Evolutionary conservation across 805 yeast species (phyloP), one percentile per base, ranked within the genome.

Genomic region (Pichia sporocuriosa): DNA sequence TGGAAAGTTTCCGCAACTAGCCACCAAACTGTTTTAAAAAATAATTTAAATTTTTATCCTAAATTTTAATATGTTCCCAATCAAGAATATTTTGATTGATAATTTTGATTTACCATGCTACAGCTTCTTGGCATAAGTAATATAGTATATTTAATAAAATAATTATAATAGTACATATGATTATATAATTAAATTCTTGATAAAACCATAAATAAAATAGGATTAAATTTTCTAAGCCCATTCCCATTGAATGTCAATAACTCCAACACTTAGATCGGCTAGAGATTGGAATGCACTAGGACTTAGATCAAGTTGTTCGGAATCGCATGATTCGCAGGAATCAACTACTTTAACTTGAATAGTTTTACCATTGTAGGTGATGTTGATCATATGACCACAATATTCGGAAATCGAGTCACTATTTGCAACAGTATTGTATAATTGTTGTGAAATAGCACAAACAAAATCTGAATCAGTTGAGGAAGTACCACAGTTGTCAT

Each of bases 1-100:
- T 84, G 96, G 75, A 95, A 87, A 70, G 95, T 96, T 54, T 78
- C 89, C 54, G 95, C 96, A 32, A 78, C 95, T 41, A 85, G 95
- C 66, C 88, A 75, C 71, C 96, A 87, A 71, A 83, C 87, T 62
- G 82, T 84, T 37, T 72, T 87, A 72, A 81, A 96, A 73, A 87
- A 87, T 79, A 88, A 87, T 67, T 58, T 87, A 58, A 88, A 87
- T 67, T 69, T 85, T 43, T 81, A 81, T 62, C 90, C 85, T 63
- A 79, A 96, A 65, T 70, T 85, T 52, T 84, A 84, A 61, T 84
- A 82, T 58, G 69, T 84, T 58, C 90, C 95, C 39, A 61, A 63
- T 44, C 95, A 87, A 72, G 74, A 74, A 55, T n/a, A n/a, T n/a
- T n/a, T n/a, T n/a, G n/a, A n/a, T n/a, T n/a, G n/a, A n/a, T n/a